phyloP scores from a whole-genome alignment of 2,329 filamentous ascomycete genomes.

The Trichoderma guizhouense region DNA sequence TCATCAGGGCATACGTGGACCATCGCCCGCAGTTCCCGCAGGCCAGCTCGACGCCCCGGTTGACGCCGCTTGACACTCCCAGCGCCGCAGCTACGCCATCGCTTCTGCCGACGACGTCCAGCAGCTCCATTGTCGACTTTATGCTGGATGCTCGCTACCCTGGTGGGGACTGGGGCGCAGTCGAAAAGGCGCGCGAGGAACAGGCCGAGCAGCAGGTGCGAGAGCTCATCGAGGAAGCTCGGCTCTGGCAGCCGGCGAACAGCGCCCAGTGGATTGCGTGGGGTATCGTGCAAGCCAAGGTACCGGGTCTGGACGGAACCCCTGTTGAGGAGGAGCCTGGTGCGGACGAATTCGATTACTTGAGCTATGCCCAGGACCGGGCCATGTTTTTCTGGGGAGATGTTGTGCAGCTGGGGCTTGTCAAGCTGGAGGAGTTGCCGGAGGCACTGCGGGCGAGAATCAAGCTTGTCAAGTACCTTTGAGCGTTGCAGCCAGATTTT shows the following conservation, averaged over 20 bases:
- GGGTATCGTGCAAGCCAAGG: constrained; percentile 93
- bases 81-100: constrained; percentile 32
- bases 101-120: constrained; percentile 37
- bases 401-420: constrained; percentile 70
- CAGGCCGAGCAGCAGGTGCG: constrained; percentile 64
- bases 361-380: constrained; percentile 85
- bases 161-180: constrained; percentile 47
- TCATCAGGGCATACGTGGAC: constrained; percentile 80
- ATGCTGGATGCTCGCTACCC: constrained; percentile 74
- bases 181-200: constrained; percentile 60
- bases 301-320: constrained; percentile 62
- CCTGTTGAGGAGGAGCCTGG: constrained; percentile 49
- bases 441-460: constrained; percentile 59
- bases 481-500: constrained; percentile 16
- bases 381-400: constrained; percentile 96
- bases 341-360: constrained; percentile 85
- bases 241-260: constrained; percentile 83
- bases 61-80: constrained; percentile 42
- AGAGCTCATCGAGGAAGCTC: constrained; percentile 71
- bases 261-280: constrained; percentile 91
- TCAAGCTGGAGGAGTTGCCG: constrained; percentile 73
- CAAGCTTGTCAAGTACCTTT: constrained; percentile 65
- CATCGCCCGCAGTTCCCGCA: constrained; percentile 69
- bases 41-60: constrained; percentile 48
- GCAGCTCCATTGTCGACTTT: constrained; percentile 62